Evolutionary conservation across 352 stramenopile genomes (phyloP), one percentile per base, ranked within the genome.

Genomic region (Thalassiosira mediterranea): DNA sequence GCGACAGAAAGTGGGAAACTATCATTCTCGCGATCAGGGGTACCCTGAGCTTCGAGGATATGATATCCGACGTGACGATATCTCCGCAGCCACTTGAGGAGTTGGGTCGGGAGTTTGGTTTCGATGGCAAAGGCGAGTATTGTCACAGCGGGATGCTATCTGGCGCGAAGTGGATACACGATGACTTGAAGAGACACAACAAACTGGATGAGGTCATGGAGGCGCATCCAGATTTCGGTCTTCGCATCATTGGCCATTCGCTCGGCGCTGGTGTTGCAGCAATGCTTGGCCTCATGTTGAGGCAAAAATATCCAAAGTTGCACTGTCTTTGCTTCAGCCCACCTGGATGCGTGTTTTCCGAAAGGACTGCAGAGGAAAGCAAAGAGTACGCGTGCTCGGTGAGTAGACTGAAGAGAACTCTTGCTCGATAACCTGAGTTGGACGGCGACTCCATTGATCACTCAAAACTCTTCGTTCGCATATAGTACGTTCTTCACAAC

Each of bases 281-380:
- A 19, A 73, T 95, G 25, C 72, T 95, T 25, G 74, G 81, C 3
- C 88, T 91, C 47, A 91, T 95, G 70, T 52, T 95, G 4, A 49
- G 79, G 32, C 37, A 76, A 17, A 63, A 81, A 52, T 94, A 84
- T 72, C 87, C 89, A 15, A 73, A 58, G 8, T 63, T 95, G n/a
- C 62, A 62, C 44, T 89, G 83, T 37, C 68, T 93, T 26, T 86
- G 81, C 25, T 93, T 91, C 60, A 88, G 72, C 49, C 90, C 91
- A 19, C 90, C 90, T 15, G 90, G 90, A 26, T 89, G 87, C 52
- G 81, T 92, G 4, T 86, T 95, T 57, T 87, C 88, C 19, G 81
- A 79, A 66, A 68, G 81, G 34, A 72, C 88, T 21, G 89, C 89
- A 15, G 76, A 65, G 21, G 57, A 75, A 11, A 91, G 84, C 46